These are phyloP conservation scores for Calvatia gigantea DNA, from an alignment of 768 basidiomycete genomes.

Conservation along the genomic window DNA sequence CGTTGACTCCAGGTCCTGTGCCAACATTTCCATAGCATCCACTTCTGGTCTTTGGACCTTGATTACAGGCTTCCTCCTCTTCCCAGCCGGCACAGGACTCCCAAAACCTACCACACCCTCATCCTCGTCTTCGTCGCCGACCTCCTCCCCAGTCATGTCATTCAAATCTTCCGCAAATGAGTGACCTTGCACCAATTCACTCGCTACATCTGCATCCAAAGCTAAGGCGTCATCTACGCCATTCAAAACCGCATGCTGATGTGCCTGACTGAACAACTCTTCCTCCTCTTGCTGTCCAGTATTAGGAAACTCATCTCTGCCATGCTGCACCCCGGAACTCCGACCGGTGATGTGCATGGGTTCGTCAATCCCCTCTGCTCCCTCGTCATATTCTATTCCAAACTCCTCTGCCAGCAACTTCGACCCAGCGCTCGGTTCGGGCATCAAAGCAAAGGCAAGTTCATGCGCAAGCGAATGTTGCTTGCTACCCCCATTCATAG, in stretches of 20 bases:
- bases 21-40: constrained; percentile 72
- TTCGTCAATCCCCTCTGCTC: constrained; percentile 77
- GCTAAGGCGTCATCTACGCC: constrained; percentile 22
- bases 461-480: constrained; percentile 83
- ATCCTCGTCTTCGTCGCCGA: constrained; percentile 4
- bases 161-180: constrained; percentile 45
- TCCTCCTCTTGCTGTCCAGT: constrained; percentile 2
- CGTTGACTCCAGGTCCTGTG: constrained; percentile 72
- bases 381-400: constrained; percentile 86
- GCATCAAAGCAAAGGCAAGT: constrained; percentile 83
- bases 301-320: background rate
- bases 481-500: constrained; percentile 30
- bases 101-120: constrained; percentile 21
- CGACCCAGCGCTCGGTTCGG: constrained; percentile 76
- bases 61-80: constrained; percentile 22
- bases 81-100: constrained; percentile 22
- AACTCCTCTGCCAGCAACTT: constrained; percentile 84
- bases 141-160: constrained; percentile 20
- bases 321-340: background rate
- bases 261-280: constrained; percentile 14
- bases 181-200: constrained; percentile 23
- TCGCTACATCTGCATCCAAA: constrained; percentile 23
- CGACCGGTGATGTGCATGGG: constrained; percentile 8
- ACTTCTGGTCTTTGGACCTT: constrained; percentile 28
- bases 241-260: constrained; percentile 22